These are phyloP conservation scores for Colletotrichum theobromicola DNA, from an alignment of 2,329 filamentous ascomycete genomes.

Conservation along the genomic window DNA sequence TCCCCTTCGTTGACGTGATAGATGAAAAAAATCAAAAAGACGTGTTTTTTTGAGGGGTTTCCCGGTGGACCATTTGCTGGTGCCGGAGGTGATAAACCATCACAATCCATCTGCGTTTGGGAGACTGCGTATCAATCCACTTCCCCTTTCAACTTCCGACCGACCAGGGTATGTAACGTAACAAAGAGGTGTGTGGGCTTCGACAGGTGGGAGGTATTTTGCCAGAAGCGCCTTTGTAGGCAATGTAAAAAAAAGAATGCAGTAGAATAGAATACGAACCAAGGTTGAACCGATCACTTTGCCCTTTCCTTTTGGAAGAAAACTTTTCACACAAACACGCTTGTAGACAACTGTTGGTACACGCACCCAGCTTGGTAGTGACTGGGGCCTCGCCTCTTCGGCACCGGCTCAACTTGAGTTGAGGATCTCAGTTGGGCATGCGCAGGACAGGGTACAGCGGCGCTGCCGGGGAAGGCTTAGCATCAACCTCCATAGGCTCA, in stretches of 20 bases:
- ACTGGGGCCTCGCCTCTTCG: neutral
- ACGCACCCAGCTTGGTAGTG: neutral
- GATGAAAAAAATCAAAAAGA: slow-evolving; percentile 9
- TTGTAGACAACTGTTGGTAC: slow-evolving; percentile 18
- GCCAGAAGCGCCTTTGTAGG: slow-evolving; percentile 4
- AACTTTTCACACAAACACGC: slow-evolving; percentile 14
- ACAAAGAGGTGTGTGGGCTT: slow-evolving; percentile 9
- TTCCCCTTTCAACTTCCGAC: slow-evolving; percentile 11
- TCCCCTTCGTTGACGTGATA: neutral
- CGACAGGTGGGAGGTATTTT: slow-evolving; percentile 6
- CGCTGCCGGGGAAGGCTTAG: slow-evolving; percentile 15
- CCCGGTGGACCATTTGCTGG: neutral
- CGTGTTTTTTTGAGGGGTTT: neutral
- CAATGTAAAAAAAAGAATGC: slow-evolving; percentile 8
- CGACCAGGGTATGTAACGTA: slow-evolving; percentile 22
- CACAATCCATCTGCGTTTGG: slow-evolving; percentile 15
- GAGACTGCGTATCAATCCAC: slow-evolving; percentile 19
- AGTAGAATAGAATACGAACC: slow-evolving; percentile 20
- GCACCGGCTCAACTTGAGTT: neutral
- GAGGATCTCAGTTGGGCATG: slow-evolving; percentile 35
- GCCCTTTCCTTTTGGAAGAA: slow-evolving; percentile 1
- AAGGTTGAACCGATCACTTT: slow-evolving; percentile 16
- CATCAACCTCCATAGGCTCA: slow-evolving; percentile 23
- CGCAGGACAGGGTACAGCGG: slow-evolving; percentile 45
- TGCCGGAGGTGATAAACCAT: neutral